Base-by-base conservation (phyloP, 306 rosid genomes). In the Fragaria nilgerrensis region DNA sequence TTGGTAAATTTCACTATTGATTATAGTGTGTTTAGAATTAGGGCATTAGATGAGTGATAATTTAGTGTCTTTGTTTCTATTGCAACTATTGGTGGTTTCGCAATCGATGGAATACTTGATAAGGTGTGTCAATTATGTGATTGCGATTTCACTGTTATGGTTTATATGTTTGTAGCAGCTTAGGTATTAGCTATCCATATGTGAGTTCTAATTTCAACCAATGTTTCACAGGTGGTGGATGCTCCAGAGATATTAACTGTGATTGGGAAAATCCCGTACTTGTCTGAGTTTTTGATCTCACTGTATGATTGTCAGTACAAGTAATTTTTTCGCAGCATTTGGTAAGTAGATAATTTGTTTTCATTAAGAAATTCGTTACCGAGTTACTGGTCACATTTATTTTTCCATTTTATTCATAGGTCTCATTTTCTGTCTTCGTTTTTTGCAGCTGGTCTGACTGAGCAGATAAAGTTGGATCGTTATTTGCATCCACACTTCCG, bases 191-290 rank as follows among this genome's bases (percentile, higher is more conserved):
- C 16, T 32, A 32, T 32, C 2, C 34, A 32, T 32, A 32, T 72
- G n/a, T 13, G 36, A 45, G 66, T 36, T 45, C 16, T 69, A 77
- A 80, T 65, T 29, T 39, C 5, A 6, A 48, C 47, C 69, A 41
- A 72, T 78, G 19, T 82, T 63, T 69, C 36, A 77, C 84, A 95
- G 98, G 99, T 89, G 27, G 98, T 91, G 41, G 99, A 95, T 86
- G 98, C 99, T 72, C 98, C 98, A 1, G 99, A 92, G 90, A 95
- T 95, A 65, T 78, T 95, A 85, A 84, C 99, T 0, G 97, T 95
- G 84, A 91, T 95, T 71, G 99, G 97, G 72, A 95, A 95, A 85
- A 88, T 95, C 61, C 96, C 91, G 36, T 73, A 89, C 83, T 93
- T 95, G 68, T 84, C 96, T 0, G 99, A 85, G 77, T 95, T 92